phyloP scores from a whole-genome alignment of 2,329 filamentous ascomycete genomes.

The Arthrobotrys conoides region DNA sequence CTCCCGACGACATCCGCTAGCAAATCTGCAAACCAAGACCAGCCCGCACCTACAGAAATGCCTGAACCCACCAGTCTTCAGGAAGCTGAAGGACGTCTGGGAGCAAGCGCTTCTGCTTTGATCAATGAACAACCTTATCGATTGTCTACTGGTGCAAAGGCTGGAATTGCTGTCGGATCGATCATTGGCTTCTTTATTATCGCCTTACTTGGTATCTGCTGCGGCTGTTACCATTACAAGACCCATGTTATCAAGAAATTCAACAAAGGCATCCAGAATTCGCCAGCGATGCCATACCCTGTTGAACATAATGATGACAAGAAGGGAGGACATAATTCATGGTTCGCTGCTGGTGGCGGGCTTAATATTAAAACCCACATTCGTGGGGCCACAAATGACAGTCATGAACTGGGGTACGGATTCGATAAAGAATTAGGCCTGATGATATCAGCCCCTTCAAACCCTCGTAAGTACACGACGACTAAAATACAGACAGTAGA shows the following conservation, averaged over 20 bases:
- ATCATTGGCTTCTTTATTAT: conserved; percentile 42
- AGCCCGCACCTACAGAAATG: conserved; percentile 30
- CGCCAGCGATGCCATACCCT: conserved; percentile 30
- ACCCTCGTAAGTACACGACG: conserved; percentile 59
- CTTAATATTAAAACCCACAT: conserved; percentile 45
- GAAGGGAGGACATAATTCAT: conserved; percentile 50
- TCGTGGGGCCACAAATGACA: conserved; percentile 57
- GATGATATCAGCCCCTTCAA: conserved; percentile 59
- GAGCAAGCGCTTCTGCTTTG: conserved; percentile 52
- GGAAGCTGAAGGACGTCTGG: conserved; percentile 49
- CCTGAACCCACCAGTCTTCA: conserved; percentile 58
- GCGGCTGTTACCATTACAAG: conserved; percentile 57
- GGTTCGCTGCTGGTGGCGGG: conserved; percentile 46
- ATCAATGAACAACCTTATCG: conserved; percentile 53
- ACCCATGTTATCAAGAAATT: conserved; percentile 57
- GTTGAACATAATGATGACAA: conserved; percentile 33
- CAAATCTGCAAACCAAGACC: conserved; percentile 23
- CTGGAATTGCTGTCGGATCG: conserved; percentile 51
- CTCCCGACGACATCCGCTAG: conserved; percentile 34
- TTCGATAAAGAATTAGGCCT: conserved; percentile 60
- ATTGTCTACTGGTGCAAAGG: conserved; percentile 47
- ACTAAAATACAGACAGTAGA: conserved; percentile 61
- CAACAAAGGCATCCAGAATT: conserved; percentile 37
- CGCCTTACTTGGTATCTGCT: conserved; percentile 32
- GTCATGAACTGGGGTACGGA: conserved; percentile 60